Evolutionary conservation across 805 yeast genomes (phyloP), one percentile per base, ranked within the genome.

Genomic region (Wickerhamiella australiensis): DNA sequence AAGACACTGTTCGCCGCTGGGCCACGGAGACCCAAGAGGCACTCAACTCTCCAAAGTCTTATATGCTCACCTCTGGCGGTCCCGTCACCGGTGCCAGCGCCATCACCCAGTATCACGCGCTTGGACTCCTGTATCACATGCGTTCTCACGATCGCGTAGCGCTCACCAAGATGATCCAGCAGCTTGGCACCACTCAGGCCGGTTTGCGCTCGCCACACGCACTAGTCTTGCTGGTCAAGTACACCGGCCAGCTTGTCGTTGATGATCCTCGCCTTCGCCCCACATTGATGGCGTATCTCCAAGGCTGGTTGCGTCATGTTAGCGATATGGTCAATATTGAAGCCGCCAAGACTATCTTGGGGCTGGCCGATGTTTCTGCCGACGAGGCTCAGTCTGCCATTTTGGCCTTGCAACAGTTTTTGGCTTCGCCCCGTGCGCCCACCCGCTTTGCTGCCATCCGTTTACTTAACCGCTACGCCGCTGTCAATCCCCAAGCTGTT

Each of bases 111-210:
- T 92, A 90, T 68, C 97, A 92, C 66, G 96, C 98, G 2, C 72
- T 92, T 57, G 96, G 96, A 21, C 74, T 92, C 59, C 70, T 94
- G 58, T 88, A 87, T 65, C 83, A 84, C 58, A 74, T 92, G 66
- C 79, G 94, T 65, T 81, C 81, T 60, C 94, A 83, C 65, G 98
- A 92, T 64, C 81, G 83, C 59, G 86, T 92, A 90, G 95, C 96
- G 1, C 71, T 92, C 59, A 76, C 85, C 75, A 90, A 90, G 66
- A 72, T 92, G 71, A 82, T 88, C 59, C 85, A 87, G 59, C 85
- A 85, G 53, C 78, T 84, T 59, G 66, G 76, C 29, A 72, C 71
- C 38, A 67, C 72, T 43, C 76, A 76, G 43, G 70, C 77, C 21
- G 62, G 78, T 2, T 70, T 92, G 61, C 82, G 80, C 59, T 83